Percentiles rank a stretch among this genome's conserved stretches.
Evolutionary conservation across 148 eudicot species (phyloP).

Genomic region (Cornus florida): DNA sequence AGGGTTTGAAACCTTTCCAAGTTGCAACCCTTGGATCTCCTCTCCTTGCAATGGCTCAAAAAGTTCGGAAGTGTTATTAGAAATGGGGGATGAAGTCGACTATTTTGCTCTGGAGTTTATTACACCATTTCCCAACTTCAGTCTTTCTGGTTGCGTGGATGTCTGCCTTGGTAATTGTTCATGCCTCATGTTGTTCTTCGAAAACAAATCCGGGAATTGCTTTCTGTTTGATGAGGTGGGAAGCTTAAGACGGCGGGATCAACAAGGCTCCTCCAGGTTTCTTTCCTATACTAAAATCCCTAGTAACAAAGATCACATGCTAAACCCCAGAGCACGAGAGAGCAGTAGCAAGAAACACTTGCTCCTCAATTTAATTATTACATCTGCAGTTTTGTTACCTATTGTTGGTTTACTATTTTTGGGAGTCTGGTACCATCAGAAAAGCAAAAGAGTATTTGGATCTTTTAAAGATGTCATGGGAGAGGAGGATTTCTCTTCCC

Average conservation of each 20-base stretch:
- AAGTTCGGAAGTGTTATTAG: neutral
- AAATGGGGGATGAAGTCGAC: neutral
- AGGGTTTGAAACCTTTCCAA: neutral
- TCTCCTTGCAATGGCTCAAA: neutral
- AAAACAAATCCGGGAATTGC: conserved; percentile 2
- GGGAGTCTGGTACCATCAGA: neutral
- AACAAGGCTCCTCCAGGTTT: neutral
- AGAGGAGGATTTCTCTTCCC: neutral
- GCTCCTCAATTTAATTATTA: neutral
- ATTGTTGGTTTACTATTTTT: neutral
- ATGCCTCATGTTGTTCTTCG: conserved; percentile 8
- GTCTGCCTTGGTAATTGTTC: conserved; percentile 7
- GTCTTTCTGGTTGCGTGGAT: neutral
- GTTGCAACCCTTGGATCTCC: conserved; percentile 1
- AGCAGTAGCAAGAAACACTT: neutral
- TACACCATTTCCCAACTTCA: neutral
- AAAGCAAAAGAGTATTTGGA: neutral
- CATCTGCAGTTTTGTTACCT: neutral
- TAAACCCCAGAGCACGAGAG: neutral
- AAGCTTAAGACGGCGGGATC: neutral
- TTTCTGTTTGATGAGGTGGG: conserved; percentile 3
- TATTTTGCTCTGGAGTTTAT: conserved; percentile 2
- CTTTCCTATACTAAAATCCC: neutral
- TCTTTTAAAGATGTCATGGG: conserved; percentile 2
- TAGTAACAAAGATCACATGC: neutral